Percentiles rank a stretch among this genome's conserved stretches.
phyloP scores from a whole-genome alignment of 495 filamentous ascomycete species.

The Hypoxylon lienhwacheense region DNA sequence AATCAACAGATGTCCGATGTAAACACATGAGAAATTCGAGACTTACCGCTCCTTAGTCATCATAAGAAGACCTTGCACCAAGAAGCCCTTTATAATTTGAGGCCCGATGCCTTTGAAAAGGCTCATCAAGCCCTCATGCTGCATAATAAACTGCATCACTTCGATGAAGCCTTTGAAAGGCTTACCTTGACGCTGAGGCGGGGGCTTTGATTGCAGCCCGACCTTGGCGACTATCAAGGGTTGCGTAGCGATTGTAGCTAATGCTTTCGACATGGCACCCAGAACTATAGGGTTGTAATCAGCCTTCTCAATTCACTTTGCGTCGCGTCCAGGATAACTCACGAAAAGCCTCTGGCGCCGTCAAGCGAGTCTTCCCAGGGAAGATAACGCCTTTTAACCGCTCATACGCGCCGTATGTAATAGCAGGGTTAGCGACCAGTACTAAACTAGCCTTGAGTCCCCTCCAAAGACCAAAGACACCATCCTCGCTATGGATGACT shows the following conservation, averaged over 20 bases:
- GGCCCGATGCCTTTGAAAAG: conserved; percentile 97
- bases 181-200: conserved; percentile 79
- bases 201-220: conserved; percentile 89
- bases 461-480: conserved; percentile 86
- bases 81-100: conserved; percentile 86
- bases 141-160: conserved; percentile 89
- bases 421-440: conserved; percentile 93
- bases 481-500: conserved; percentile 88
- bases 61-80: conserved; percentile 96
- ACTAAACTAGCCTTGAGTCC: conserved; percentile 96
- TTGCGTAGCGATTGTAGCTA: conserved; percentile 92
- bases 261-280: conserved; percentile 87
- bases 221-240: conserved; percentile 98
- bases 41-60: conserved; percentile 97
- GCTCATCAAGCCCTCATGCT: conserved; percentile 79
- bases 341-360: conserved; percentile 90
- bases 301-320: conserved; percentile 3
- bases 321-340: conserved; percentile 43
- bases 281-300: conserved; percentile 60
- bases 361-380: conserved; percentile 73
- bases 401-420: conserved; percentile 98
- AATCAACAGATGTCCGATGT: conserved; percentile 15
- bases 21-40: neutral
- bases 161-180: conserved; percentile 94
- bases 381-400: conserved; percentile 79